Evolutionary conservation across 495 filamentous ascomycete species (phyloP).

Genomic region (Lasiosphaeria miniovina): DNA sequence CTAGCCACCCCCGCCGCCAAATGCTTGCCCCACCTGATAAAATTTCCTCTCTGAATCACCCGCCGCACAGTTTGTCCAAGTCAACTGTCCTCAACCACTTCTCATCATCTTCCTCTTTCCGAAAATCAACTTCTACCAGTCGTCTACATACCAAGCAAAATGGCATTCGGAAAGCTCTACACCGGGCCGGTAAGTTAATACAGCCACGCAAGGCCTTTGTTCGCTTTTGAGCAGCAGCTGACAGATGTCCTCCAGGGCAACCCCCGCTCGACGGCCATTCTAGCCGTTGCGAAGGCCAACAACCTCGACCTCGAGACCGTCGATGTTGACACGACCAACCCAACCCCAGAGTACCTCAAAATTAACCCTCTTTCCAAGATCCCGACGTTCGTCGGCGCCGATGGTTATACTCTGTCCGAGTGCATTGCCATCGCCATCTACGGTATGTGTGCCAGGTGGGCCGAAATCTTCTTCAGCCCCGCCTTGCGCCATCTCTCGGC

Average conservation of each 20-base stretch:
- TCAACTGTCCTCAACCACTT: conserved; percentile 8
- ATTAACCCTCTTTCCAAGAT: conserved; percentile 84
- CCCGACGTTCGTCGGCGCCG: conserved; percentile 86
- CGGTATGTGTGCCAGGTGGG: conserved; percentile 59
- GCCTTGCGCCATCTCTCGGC: conserved; percentile 11
- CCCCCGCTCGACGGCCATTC: conserved; percentile 80
- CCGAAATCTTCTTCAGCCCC: conserved; percentile 17
- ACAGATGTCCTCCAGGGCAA: conserved; percentile 59
- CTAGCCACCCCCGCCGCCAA: conserved; percentile 22
- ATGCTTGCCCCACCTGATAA: conserved; percentile 31
- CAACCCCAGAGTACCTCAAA: conserved; percentile 72
- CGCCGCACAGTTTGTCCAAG: conserved; percentile 20
- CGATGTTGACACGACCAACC: conserved; percentile 59
- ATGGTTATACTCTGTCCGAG: conserved; percentile 89
- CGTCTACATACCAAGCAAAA: conserved; percentile 46
- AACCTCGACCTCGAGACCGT: conserved; percentile 85
- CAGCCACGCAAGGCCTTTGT: conserved; percentile 1
- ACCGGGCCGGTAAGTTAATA: conserved; percentile 65
- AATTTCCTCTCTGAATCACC: conserved; percentile 28
- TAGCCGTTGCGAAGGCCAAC: conserved; percentile 94
- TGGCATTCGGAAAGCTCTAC: conserved; percentile 97
- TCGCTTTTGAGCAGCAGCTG: conserved; percentile 2
- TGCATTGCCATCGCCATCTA: conserved; percentile 95
- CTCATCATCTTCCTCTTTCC: conserved; percentile 14
- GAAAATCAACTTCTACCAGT: conserved; percentile 14